These are phyloP conservation scores for Cyberlindnera galapagoensis DNA, from an alignment of 805 yeast species.

Conservation along the genomic window DNA sequence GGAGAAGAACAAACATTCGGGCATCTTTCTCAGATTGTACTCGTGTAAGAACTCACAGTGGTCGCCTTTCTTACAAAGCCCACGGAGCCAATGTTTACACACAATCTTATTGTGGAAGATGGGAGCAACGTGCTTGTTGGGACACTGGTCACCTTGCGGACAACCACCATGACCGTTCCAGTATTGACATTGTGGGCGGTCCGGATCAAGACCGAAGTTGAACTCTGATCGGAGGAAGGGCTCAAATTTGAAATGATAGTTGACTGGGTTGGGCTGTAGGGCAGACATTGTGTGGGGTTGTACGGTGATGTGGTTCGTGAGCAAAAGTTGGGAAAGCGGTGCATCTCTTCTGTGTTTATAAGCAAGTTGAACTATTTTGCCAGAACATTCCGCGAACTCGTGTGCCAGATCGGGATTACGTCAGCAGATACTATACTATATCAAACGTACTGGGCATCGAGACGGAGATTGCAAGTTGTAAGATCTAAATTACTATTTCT, in stretches of 20 bases:
- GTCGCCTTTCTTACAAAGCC: conserved; percentile 93
- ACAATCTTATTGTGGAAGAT: conserved; percentile 73
- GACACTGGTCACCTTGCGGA: conserved; percentile 82
- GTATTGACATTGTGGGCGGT: conserved; percentile 79
- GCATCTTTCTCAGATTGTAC: conserved; percentile 89
- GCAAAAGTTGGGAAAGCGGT: no score
- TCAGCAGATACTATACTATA: no score
- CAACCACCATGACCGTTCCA: conserved; percentile 65
- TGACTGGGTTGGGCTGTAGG: conserved; percentile 33
- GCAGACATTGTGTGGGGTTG: conserved; percentile 28
- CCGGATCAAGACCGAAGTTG: conserved; percentile 80
- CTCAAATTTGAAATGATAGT: conserved; percentile 62
- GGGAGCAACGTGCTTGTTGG: conserved; percentile 74
- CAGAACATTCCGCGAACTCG: no score
- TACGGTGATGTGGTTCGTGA: no score
- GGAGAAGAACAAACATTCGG: conserved; percentile 86
- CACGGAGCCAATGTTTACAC: conserved; percentile 97
- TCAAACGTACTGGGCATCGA: no score
- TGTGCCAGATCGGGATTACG: no score
- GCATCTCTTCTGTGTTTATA: no score
- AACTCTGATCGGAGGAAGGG: conserved; percentile 75
- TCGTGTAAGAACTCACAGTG: conserved; percentile 96
- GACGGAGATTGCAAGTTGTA: no score
- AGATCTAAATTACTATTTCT: no score
- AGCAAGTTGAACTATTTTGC: no score